Evolutionary conservation across 345 rosid genomes (phyloP), one percentile per base, ranked within the genome.

Genomic region (Mercurialis annua): DNA sequence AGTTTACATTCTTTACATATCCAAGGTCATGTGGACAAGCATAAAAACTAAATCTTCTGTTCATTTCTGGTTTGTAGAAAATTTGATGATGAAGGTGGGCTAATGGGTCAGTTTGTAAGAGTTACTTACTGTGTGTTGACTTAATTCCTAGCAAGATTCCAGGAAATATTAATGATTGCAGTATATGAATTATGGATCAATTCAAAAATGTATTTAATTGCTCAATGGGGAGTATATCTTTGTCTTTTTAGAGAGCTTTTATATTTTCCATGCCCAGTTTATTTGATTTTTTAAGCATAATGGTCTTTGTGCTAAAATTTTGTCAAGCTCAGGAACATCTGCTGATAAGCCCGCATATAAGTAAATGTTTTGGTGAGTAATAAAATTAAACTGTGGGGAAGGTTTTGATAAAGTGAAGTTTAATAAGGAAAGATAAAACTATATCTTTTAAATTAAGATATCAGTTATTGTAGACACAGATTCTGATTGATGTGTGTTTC

Each of bases 371-470:
- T 27, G 21, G 52, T 23, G 33, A 24, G 9, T 51, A 14, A 34
- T 15, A 21, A 23, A 20, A 36, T 31, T 61, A 23, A 20, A 40
- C 15, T 17, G 17, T 56, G 21, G 60, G 60, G 60, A 56, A 56
- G 29, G 0, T 8, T 14, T 40, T 40, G 7, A 60, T 12, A 12
- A 10, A 11, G 12, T 42, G 30, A n/a, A 36, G 27, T 38, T 10
- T 29, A 34, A 59, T n/a, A 59, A 31, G 6, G 47, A 23, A 38
- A 10, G 48, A 59, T 23, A 38, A 21, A 38, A 59, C 30, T 38
- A 21, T 21, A 30, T 59, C 18, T 60, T 65, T 17, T 7, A 36
- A 36, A 44, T 62, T 29, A 65, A 53, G 36, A 24, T 64, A 64
- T 20, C 3, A 23, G 47, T 48, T 17, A n/a, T 47, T 27, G 53